Evolutionary conservation across 2,329 filamentous ascomycete genomes (phyloP).

Genomic region (Aspergillus quadrilineatus): DNA sequence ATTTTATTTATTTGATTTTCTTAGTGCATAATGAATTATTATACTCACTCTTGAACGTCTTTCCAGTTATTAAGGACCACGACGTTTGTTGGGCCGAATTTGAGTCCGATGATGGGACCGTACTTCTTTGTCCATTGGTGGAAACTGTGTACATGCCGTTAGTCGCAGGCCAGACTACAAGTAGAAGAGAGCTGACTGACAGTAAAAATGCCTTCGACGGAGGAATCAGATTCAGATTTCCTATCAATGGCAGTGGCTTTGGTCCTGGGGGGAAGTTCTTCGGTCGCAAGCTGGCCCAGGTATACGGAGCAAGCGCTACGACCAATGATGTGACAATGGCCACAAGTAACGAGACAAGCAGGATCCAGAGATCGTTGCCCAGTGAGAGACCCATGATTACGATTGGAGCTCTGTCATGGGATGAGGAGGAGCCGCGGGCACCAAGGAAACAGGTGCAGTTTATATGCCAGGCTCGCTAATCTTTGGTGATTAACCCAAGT

Average conservation of each 20-base stretch:
- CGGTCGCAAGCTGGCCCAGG: constrained; percentile 5
- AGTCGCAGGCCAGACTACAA: no score
- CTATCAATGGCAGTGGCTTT: background rate
- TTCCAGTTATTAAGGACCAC: background rate
- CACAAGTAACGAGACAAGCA: no score
- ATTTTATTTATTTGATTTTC: background rate
- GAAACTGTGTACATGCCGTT: background rate
- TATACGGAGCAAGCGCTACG: constrained; percentile 3
- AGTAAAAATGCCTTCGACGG: background rate
- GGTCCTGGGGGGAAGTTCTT: constrained; percentile 8
- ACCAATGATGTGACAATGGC: background rate
- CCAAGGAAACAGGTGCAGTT: no score
- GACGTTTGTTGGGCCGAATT: constrained; percentile 3
- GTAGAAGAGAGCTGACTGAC: background rate
- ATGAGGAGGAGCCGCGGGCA: no score
- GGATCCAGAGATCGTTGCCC: no score
- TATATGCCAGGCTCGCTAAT: no score
- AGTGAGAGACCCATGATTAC: no score
- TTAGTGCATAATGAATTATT: background rate
- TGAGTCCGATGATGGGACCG: background rate
- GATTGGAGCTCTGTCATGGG: no score
- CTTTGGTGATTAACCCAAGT: no score
- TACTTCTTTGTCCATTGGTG: constrained; percentile 6
- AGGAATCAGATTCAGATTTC: constrained; percentile 7
- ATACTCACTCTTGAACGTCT: background rate